Evolutionary conservation across 768 basidiomycete genomes (phyloP).

Genomic region (Termitomyces sp.): DNA sequence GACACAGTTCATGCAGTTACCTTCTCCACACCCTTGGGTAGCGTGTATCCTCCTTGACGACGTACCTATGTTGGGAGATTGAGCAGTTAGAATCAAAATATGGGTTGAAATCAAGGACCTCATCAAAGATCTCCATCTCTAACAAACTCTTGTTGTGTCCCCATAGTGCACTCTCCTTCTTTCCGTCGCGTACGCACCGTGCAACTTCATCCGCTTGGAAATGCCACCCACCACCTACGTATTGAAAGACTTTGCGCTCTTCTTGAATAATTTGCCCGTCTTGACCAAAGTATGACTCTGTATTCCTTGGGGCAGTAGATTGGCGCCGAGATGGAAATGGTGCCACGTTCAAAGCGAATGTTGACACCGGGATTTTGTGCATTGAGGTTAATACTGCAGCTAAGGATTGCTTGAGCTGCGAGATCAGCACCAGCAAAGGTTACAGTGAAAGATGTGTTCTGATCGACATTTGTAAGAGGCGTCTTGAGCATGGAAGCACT

Average conservation of each 20-base stretch:
- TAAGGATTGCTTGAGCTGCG: conserved; percentile 69
- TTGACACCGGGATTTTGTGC: conserved; percentile 48
- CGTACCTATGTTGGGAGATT: conserved; percentile 43
- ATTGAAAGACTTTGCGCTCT: conserved; percentile 56
- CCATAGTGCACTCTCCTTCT: conserved; percentile 72
- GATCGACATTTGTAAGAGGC: conserved; percentile 74
- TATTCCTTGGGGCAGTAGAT: conserved; percentile 67
- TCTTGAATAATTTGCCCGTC: conserved; percentile 47
- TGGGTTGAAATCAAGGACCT: conserved; percentile 43
- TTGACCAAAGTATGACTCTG: conserved; percentile 55
- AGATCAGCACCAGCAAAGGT: conserved; percentile 60
- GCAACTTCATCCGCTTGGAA: conserved; percentile 91
- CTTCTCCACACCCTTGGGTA: conserved; percentile 65
- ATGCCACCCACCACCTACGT: conserved; percentile 72
- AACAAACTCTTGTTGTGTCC: conserved; percentile 76
- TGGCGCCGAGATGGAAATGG: conserved; percentile 59
- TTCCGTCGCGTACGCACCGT: conserved; percentile 68
- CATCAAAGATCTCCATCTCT: conserved; percentile 84
- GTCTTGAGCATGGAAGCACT: conserved; percentile 76
- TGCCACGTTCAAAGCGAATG: conserved; percentile 75
- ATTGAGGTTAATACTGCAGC: conserved; percentile 60
- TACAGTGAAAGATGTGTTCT: conserved; percentile 70
- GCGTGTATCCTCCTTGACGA: conserved; percentile 60
- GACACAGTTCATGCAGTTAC: conserved; percentile 19
- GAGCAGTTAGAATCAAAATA: not conserved